Conservation (phyloP, 129 eudicot genomes). For the Dittrichia graveolens region DNA sequence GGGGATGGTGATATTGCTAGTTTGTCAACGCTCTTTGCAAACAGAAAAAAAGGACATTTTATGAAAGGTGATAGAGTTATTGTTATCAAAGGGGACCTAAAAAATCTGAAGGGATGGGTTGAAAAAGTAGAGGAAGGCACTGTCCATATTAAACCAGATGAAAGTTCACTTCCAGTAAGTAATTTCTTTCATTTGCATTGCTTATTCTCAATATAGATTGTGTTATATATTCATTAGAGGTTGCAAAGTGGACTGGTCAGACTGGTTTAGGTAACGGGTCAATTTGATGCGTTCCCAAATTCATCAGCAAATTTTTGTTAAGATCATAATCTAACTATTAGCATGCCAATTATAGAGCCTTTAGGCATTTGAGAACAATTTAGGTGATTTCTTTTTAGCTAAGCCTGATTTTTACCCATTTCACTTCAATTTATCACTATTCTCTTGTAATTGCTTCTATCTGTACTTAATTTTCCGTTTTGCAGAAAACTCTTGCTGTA, state of each 20-base stretch:
- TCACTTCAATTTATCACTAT: too few relatives aligned
- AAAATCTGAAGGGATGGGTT: constrained; percentile 79
- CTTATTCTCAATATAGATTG: neutral
- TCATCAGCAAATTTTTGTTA: too few relatives aligned
- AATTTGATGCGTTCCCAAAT: too few relatives aligned
- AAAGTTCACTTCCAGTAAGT: constrained; percentile 70
- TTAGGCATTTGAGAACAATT: neutral
- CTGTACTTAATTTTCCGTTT: constrained; percentile 5
- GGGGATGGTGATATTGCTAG: constrained; percentile 83
- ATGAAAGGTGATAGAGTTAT: constrained; percentile 93
- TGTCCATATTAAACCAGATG: constrained; percentile 86
- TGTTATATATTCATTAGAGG: neutral
- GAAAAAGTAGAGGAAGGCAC: constrained; percentile 97
- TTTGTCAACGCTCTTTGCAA: constrained; percentile 78
- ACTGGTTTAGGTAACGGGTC: neutral
- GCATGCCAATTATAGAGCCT: neutral
- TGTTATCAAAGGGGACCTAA: constrained; percentile 84
- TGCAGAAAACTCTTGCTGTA: constrained; percentile 78
- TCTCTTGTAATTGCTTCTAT: neutral
- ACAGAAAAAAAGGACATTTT: constrained; percentile 92
- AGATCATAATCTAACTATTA: too few relatives aligned
- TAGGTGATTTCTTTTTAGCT: neutral
- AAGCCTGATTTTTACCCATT: neutral
- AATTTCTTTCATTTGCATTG: neutral
- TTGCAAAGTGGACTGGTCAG: neutral